Evolutionary conservation across 768 basidiomycete genomes (phyloP), one percentile per base, ranked within the genome.

Genomic region (Rhizopogon vesiculosus): DNA sequence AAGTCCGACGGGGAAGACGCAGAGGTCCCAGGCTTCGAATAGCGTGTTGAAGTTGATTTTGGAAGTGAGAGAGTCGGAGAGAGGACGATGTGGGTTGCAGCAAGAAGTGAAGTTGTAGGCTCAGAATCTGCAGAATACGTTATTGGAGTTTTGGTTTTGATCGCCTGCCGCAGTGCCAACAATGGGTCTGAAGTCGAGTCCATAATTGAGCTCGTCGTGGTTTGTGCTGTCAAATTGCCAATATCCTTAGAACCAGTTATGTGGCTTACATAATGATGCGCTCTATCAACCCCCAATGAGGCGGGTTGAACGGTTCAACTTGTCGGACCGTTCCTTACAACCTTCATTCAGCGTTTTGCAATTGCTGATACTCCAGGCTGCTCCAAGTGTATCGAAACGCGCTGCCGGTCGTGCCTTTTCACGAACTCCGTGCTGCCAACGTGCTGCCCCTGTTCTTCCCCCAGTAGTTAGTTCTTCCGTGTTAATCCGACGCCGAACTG

Each of bases 11-110:
- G 31, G 1, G 59, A 60, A 1, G 66, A 45, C 0, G 71, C 69
- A 9, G 74, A 68, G 10, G 76, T 68, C 35, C 76, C 84, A 22
- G 81, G 84, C 65, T 85, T 88, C 52, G 83, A 80, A 69, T 91
- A 91, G 38, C 95, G 83, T 2, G 95, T 97, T 19, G 85, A 77
- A 2, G 79, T 76, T 7, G 84, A 78, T 70, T 95, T 95, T 38
- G 84, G 81, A n/a, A 93, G 74, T 18, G 78, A 71, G 16, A 71
- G 65, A 38, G 72, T 63, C 9, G 80, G 68, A 7, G 80, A 77
- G 61, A 91, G 76, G 31, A 83, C 78, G 55, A 94, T 71, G 62
- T 87, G 82, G 0, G 86, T 83, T 2, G 87, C 87, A n/a, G 74
- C 64, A 8, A 74, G 71, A 35, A 90, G 76, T 0, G 78, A 76